A percentile compares a stretch with the other conserved stretches of the same genome.
These are phyloP conservation scores for Cryphonectria carpinicola DNA, from an alignment of 2,329 filamentous ascomycete species.

Conservation along the genomic window DNA sequence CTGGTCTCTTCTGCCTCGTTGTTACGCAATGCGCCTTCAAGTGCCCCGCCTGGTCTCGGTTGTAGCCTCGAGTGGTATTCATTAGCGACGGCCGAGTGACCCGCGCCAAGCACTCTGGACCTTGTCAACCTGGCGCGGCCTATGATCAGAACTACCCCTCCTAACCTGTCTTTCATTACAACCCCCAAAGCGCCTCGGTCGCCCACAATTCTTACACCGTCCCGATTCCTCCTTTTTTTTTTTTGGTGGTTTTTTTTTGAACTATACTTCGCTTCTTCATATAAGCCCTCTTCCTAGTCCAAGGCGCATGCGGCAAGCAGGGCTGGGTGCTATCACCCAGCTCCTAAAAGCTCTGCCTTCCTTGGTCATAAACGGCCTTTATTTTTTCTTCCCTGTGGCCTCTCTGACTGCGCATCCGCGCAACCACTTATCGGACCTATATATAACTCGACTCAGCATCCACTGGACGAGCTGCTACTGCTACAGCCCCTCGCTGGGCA, in stretches of 20 bases:
- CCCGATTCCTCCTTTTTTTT: background rate
- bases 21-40: constrained; percentile 24
- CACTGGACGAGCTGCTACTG: constrained; percentile 8
- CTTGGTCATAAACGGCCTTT: background rate
- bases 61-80: constrained; percentile 16
- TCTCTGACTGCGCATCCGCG: constrained; percentile 15
- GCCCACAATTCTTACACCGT: constrained; percentile 15
- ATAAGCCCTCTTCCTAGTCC: background rate
- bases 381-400: background rate
- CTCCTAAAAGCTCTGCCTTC: constrained; percentile 22
- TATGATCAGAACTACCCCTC: constrained; percentile 4
- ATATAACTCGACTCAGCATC: background rate
- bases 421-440: constrained; percentile 1
- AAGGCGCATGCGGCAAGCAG: constrained; percentile 21
- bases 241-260: too few species aligned
- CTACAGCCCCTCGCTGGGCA: background rate
- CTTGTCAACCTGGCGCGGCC: constrained; percentile 15
- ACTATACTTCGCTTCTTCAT: background rate
- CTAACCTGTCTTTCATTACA: constrained; percentile 18
- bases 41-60: constrained; percentile 22
- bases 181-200: background rate
- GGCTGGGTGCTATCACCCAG: constrained; percentile 24
- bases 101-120: constrained; percentile 4
- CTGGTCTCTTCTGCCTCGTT: constrained; percentile 1
- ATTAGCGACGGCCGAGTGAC: constrained; percentile 11